Base-by-base conservation (phyloP, 176 grass and related monocot genomes). In the bread wheat (Triticum aestivum) region DNA sequence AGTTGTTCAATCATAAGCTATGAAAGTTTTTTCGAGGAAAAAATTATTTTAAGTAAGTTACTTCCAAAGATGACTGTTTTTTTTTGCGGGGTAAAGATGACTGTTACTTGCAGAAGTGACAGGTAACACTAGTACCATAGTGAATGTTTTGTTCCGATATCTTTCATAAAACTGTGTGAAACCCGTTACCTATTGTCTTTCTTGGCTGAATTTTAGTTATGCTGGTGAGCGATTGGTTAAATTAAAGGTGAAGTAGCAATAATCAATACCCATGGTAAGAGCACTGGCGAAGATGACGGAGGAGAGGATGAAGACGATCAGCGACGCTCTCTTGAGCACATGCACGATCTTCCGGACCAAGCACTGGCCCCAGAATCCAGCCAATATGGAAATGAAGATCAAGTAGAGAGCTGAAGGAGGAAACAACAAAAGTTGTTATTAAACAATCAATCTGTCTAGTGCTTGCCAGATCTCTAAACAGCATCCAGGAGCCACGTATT, bases 281-380 rank as follows among this genome's bases (percentile, higher is more conserved):
- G 97, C 97, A 86, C 97, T 97, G 26, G 94, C 92, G 27, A 99
- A 92, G 83, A 99, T 99, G 87, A 97, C 97, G 1, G 88, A 90
- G 47, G 97, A 99, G 23, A 99, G 94, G 66, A 97, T 97, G 87
- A 99, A 99, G 35, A 99, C 87, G 65, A 99, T 97, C 52, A 99
- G 24, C 0, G 97, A 99, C 70, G 97, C 90, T 71, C 97, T 91
- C 85, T 86, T 91, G 8, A 99, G 89, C 77, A 91, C 45, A 29
- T 89, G 92, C 27, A 99, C 92, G 11, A 99, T 52, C 73, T 91
- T 97, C 54, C 97, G 88, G 20, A 97, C 97, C 37, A 99, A 73
- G 78, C 71, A 97, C 39, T 99, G 97, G 8, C 97, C 97, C 97
- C 94, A 97, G 81, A 99, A 99, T 41, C 97, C 97, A 76, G 97